These are phyloP conservation scores for Pugionium cornutum DNA, from an alignment of 345 rosid genomes.

Conservation along the genomic window DNA sequence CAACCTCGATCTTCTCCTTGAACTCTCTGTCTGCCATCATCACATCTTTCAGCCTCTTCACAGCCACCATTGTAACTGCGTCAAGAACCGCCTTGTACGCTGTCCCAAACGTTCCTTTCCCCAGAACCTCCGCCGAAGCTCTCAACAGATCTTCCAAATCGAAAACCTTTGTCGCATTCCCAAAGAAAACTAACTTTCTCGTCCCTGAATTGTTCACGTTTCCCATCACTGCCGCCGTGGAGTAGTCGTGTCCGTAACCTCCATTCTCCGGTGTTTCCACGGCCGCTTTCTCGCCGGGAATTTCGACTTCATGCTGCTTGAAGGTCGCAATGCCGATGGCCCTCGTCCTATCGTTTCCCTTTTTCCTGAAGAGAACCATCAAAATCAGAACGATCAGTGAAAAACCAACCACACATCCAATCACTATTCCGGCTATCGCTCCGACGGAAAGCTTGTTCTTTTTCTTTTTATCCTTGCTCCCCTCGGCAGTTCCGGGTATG, in stretches of 20 bases:
- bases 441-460: conserved; percentile 76
- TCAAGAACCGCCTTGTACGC: conserved; percentile 94
- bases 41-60: conserved; percentile 94
- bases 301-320: conserved; percentile 60
- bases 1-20: conserved; percentile 77
- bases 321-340: conserved; percentile 61
- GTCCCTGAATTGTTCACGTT: conserved; percentile 40
- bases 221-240: conserved; percentile 45
- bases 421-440: conserved; percentile 83
- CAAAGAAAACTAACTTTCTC: conserved; percentile 73
- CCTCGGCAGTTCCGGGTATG: conserved; percentile 32
- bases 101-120: conserved; percentile 97
- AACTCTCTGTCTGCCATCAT: conserved; percentile 68
- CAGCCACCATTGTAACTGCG: conserved; percentile 69
- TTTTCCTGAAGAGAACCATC: conserved; percentile 62
- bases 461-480: conserved; percentile 30
- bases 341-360: conserved; percentile 53
- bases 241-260: conserved; percentile 40
- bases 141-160: conserved; percentile 92
- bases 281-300: conserved; percentile 54
- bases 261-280: conserved; percentile 53
- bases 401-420: conserved; percentile 70
- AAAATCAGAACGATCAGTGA: conserved; percentile 50
- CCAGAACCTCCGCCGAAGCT: conserved; percentile 96
- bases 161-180: conserved; percentile 64